phyloP scores from a whole-genome alignment of 371 early-diverging fungal species.

The Apophysomyces variabilis region DNA sequence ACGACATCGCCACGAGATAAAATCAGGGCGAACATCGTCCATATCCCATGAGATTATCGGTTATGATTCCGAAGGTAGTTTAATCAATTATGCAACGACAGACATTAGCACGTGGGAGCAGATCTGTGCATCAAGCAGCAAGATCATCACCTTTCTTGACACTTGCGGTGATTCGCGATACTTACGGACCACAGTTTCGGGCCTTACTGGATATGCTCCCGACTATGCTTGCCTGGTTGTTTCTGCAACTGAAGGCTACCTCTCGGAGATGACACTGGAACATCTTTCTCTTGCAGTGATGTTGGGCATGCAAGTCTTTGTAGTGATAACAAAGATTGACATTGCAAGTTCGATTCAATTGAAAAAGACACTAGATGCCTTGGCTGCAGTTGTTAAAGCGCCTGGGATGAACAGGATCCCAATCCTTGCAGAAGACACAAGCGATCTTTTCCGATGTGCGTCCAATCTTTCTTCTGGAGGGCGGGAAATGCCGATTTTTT shows the following conservation, averaged over 20 bases:
- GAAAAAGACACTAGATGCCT: constrained; percentile 55
- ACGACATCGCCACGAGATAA: constrained; percentile 91
- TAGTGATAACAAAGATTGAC: constrained; percentile 90
- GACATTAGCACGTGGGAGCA: constrained; percentile 82
- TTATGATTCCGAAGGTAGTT: constrained; percentile 66
- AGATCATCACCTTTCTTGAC: constrained; percentile 87
- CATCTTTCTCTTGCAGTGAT: constrained; percentile 86
- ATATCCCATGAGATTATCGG: constrained; percentile 89
- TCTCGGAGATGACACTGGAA: constrained; percentile 91
- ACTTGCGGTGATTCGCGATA: constrained; percentile 93
- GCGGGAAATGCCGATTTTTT: constrained; percentile 81
- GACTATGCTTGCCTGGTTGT: constrained; percentile 89
- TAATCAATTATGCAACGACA: constrained; percentile 64
- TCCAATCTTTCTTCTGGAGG: constrained; percentile 59
- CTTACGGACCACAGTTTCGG: constrained; percentile 89
- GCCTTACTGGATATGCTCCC: constrained; percentile 86
- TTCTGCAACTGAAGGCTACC: constrained; percentile 80
- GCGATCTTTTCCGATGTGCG: constrained; percentile 74
- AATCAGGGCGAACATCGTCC: constrained; percentile 87
- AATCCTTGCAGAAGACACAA: constrained; percentile 69
- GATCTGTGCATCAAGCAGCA: constrained; percentile 74
- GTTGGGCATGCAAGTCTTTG: constrained; percentile 83
- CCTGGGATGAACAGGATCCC: constrained; percentile 83
- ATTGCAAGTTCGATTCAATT: constrained; percentile 84
- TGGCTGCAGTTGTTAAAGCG: constrained; percentile 67